Percentiles rank a stretch among this genome's conserved stretches.
These are phyloP conservation scores for Vaccinium myrtillus DNA, from an alignment of 148 eudicot species.

Conservation along the genomic window DNA sequence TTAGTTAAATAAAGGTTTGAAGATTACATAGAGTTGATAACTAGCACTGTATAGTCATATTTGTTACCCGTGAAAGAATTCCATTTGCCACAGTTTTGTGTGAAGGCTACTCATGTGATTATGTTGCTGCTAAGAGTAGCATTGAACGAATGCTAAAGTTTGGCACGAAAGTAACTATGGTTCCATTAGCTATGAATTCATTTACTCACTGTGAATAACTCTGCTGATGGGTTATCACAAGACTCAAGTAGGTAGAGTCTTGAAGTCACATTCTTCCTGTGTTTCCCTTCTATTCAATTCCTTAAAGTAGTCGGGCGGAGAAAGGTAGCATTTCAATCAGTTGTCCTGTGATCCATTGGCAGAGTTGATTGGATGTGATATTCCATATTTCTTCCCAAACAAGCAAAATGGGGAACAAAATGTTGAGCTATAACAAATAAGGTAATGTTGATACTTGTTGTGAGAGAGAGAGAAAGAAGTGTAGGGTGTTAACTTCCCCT, in stretches of 20 bases:
- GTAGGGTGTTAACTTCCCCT: too few relatives aligned
- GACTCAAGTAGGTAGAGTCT: background rate
- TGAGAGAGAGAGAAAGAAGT: too few relatives aligned
- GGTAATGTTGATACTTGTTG: background rate
- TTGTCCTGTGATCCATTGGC: background rate
- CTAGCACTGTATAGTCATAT: background rate
- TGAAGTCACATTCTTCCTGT: background rate
- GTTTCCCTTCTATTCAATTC: slow-evolving; percentile 3
- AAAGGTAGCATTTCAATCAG: background rate
- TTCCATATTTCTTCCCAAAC: background rate
- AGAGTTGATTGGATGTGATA: background rate
- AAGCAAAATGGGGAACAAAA: background rate
- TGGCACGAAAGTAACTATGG: background rate
- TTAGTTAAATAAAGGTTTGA: background rate
- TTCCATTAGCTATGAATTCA: background rate
- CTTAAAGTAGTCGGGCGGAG: background rate
- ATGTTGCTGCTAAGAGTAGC: background rate
- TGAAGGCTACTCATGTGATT: background rate
- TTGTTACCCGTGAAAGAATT: background rate
- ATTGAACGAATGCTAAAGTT: background rate
- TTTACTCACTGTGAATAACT: background rate
- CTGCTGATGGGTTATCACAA: background rate
- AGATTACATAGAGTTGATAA: background rate
- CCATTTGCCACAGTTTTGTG: background rate
- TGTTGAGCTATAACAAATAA: background rate